Evolutionary conservation across 2,329 filamentous ascomycete genomes (phyloP), one percentile per base, ranked within the genome.

Genomic region (Diaporthe ilicicola): DNA sequence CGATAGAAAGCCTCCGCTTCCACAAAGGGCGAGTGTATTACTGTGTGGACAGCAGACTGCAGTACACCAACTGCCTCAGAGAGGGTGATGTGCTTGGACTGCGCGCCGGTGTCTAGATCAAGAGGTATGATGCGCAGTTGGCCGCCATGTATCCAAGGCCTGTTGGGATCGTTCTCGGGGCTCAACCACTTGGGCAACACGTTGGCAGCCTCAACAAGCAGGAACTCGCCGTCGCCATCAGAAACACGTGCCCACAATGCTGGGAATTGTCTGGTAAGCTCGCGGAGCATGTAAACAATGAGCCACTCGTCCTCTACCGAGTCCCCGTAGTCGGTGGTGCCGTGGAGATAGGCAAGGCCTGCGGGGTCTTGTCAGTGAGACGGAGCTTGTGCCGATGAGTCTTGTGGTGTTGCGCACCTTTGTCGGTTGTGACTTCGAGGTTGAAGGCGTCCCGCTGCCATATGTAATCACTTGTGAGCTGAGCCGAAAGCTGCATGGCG

Each of bases 271-370:
- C 87, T 92, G 75, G 92, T 95, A 75, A 98, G 83, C 81, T 97
- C 92, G 54, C 93, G 90, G 37, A 99, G 85, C 6, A 98, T 84
- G 82, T 95, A 97, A 24, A 98, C 95, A 72, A 98, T 91, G 7
- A 98, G 88, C 97, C 96, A 99, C 83, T 99, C 97, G 76, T 99
- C 96, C 77, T 97, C 95, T 4, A 98, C 91, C 0, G 94, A 96
- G 81, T 99, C 97, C 10, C 95, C 95, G 77, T 94, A 98, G 79
- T 95, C 93, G 0, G 94, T 96, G 65, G 86, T 85, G 24, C 95
- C 95, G 73, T 90, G 88, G 7, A 99, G 87, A 74, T 91, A 90
- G n/a, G 85, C 78, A 10, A 89, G 78, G 1, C 86, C 87, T 87
- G 50, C 34, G 32, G 4, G 4, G 19, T 19, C 12, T 19, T n/a